Conservation (phyloP, 1,284 basidiomycete species). For the Rugosomyces carneus region DNA sequence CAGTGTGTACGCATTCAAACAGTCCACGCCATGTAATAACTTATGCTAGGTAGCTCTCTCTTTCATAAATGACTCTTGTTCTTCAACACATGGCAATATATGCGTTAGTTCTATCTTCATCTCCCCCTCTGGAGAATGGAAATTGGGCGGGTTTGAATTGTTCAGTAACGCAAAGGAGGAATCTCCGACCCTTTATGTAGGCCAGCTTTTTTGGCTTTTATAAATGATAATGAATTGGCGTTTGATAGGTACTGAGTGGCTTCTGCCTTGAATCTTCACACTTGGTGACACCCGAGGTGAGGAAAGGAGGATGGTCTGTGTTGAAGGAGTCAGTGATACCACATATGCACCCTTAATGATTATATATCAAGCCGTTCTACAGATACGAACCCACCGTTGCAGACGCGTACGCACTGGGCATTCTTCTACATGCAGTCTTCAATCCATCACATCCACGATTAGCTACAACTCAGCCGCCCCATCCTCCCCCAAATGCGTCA, state of each 20-base stretch:
- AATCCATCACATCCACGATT: constrained; percentile 74
- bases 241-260: constrained; percentile 60
- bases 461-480: constrained; percentile 62
- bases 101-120: constrained; percentile 81
- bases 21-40: constrained; percentile 1
- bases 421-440: constrained; percentile 82
- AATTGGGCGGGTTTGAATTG: constrained; percentile 90
- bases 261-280: constrained; percentile 53
- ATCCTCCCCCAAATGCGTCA: constrained; percentile 65
- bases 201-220: constrained; percentile 2
- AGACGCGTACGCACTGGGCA: constrained; percentile 83
- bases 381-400: constrained; percentile 69
- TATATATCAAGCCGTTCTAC: too few relatives aligned
- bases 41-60: constrained; percentile 72
- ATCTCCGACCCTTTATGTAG: constrained; percentile 73
- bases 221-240: constrained; percentile 2
- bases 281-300: constrained; percentile 84
- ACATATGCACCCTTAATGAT: not conserved
- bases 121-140: constrained; percentile 92
- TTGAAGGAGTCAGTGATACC: constrained; percentile 67
- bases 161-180: constrained; percentile 79
- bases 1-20: constrained; percentile 46
- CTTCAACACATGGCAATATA: constrained; percentile 87
- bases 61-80: constrained; percentile 85
- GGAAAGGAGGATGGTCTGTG: constrained; percentile 78